Conservation (phyloP, 2,329 filamentous ascomycete genomes). For the Calonectria fujianensis region DNA sequence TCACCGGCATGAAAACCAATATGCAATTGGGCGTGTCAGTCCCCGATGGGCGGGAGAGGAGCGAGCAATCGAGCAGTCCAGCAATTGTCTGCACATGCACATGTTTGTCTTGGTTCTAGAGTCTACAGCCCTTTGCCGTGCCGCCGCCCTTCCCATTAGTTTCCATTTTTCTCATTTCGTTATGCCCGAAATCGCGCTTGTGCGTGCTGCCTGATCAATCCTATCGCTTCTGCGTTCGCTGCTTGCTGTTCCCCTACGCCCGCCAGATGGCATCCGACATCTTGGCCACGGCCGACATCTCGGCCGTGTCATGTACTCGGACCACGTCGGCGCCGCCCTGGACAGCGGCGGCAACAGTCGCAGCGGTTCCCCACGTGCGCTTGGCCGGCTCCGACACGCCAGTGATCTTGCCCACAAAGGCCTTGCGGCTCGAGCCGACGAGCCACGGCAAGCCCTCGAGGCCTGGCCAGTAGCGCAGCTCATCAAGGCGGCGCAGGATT, state of each 20-base stretch:
- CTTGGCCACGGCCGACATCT: slow-evolving; percentile 89
- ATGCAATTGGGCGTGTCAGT: slow-evolving; percentile 14
- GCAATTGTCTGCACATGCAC: neutral
- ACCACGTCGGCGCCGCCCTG: slow-evolving; percentile 93
- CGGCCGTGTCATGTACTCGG: slow-evolving; percentile 90
- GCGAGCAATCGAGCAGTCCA: neutral
- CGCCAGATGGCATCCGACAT: slow-evolving; percentile 97
- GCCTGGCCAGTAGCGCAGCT: slow-evolving; percentile 78
- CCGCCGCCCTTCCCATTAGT: neutral
- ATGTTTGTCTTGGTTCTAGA: slow-evolving; percentile 22
- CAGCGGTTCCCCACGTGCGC: slow-evolving; percentile 89
- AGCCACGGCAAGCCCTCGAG: slow-evolving; percentile 88
- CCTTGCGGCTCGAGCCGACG: slow-evolving; percentile 90
- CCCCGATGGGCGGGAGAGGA: slow-evolving; percentile 8
- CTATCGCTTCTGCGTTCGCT: neutral
- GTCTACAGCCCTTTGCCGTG: neutral
- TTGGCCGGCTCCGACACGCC: slow-evolving; percentile 82
- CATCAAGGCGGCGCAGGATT: slow-evolving; percentile 80
- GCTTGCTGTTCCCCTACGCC: slow-evolving; percentile 53
- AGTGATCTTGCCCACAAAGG: slow-evolving; percentile 89
- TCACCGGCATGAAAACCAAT: neutral
- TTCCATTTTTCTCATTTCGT: slow-evolving; percentile 3
- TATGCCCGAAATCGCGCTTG: neutral
- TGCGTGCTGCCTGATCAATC: neutral
- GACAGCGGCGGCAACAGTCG: slow-evolving; percentile 89